Evolutionary conservation across 1,139 yeast species (phyloP).

Genomic region (Kluyveromyces marxianus): DNA sequence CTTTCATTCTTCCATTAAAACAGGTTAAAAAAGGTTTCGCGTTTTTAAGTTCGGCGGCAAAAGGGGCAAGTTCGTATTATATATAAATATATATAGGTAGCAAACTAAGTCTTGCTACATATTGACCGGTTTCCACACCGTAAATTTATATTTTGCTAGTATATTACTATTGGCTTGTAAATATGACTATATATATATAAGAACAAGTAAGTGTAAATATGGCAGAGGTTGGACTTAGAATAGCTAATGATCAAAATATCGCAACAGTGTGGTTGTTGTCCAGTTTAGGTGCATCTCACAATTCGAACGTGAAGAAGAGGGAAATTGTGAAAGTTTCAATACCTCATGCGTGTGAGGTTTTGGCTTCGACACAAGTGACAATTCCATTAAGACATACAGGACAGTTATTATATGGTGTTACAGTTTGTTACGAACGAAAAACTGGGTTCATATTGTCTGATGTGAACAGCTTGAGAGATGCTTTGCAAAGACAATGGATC

Average conservation of each 20-base stretch:
- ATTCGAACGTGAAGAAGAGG: conserved; percentile 15
- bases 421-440: conserved; percentile 27
- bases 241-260: conserved; percentile 5
- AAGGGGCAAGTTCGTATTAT: too few relatives aligned
- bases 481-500: conserved; percentile 19
- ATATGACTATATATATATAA: neutral
- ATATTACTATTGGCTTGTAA: too few relatives aligned
- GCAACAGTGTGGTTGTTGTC: conserved; percentile 19
- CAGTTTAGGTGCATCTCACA: conserved; percentile 14
- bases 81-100: too few relatives aligned
- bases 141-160: too few relatives aligned
- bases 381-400: conserved; percentile 26
- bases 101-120: too few relatives aligned
- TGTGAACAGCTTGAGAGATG: conserved; percentile 15
- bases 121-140: too few relatives aligned
- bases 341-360: conserved; percentile 24
- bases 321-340: conserved; percentile 28
- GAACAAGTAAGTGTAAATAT: neutral
- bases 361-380: conserved; percentile 14
- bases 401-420: conserved; percentile 26
- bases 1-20: too few relatives aligned
- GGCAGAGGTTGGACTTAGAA: neutral
- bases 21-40: too few relatives aligned
- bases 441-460: conserved; percentile 27
- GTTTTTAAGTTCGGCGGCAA: too few relatives aligned